Evolutionary conservation across 768 basidiomycete species (phyloP), one percentile per base, ranked within the genome.

Genomic region (Cystofilobasidium ferigula): DNA sequence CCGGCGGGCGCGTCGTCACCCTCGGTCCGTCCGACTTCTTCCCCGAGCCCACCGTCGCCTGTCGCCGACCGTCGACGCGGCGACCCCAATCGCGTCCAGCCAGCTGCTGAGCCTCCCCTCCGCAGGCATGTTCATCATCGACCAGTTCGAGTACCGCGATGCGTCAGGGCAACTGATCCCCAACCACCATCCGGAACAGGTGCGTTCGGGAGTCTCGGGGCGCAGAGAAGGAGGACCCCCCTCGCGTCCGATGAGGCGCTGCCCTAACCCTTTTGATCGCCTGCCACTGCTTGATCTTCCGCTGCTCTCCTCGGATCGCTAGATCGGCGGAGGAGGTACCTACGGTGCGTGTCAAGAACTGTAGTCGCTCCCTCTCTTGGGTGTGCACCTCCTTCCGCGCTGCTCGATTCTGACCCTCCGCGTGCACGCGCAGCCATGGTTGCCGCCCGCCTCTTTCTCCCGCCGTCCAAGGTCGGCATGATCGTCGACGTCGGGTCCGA

Each of bases 241-340:
- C 40, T 10, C 36, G 43, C 64, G 7, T 38, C 26, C 24, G 22
- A 42, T 8, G 30, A 34, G 24, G 42, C 20, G 12, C 30, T 8
- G 20, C n/a, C 7, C 34, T 18, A 32, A 28, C 28, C 32, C 26
- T 20, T 32, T 6, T 13, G 26, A 1, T 22, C 9, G 35, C 20
- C 28, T 43, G 24, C 34, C n/a, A n/a, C n/a, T n/a, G n/a, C n/a
- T n/a, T n/a, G n/a, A n/a, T n/a, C n/a, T n/a, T n/a, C n/a, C n/a
- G n/a, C n/a, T n/a, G n/a, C n/a, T n/a, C n/a, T n/a, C n/a, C n/a
- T n/a, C n/a, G n/a, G n/a, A n/a, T n/a, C n/a, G 30, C 18, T 32
- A 91, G 84, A 90, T 93, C 69, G 91, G 91, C 30, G 91, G 91
- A 0, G 92, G 88, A 0, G 91, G 91, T 3, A 88, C 74, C 1